Evolutionary conservation across 257 asterid species (phyloP), one percentile per base, ranked within the genome.

Genomic region (Coffea eugenioides): DNA sequence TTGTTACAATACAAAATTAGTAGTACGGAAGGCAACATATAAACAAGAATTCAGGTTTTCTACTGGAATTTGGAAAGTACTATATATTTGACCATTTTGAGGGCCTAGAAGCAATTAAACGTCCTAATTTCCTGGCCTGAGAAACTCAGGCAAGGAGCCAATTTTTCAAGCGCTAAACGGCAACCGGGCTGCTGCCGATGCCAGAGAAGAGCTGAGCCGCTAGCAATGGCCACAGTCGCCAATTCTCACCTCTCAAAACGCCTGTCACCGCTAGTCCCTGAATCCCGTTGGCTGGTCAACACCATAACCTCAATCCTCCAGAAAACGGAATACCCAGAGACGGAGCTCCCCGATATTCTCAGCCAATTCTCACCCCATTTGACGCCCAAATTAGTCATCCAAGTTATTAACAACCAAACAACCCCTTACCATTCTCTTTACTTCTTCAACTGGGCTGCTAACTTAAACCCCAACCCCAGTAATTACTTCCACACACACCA

Each of bases 361-460:
- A 76, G 81, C 81, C 90, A 82, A 56, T 87, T 87, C 79, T 79
- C 90, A 8, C 84, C 82, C 54, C 83, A 75, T 76, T 65, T 89
- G 72, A 84, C 78, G n/a, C 86, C 80, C 43, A 43, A 77, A 51
- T 76, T 89, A 36, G 90, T 87, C 43, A 31, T 80, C 73, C 76
- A 86, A 65, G 43, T 82, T 31, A 79, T 89, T 80, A 81, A 81
- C 2, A 34, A 20, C 80, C 89, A 81, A 66, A 46, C 84, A 11
- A 83, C 39, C 76, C 93, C 93, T 73, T 82, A 74, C 74, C 91
- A 81, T 64, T 71, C 90, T 76, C 89, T 89, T 81, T 84, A 77
- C 88, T 89, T 89, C 85, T 89, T 89, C 88, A 84, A 69, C 76
- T 89, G 90, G 90, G 86, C 88, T 39, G 79, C 93, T 0, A 83